Conservation (phyloP, 1,139 yeast genomes). For the Yueomyces sp. region DNA sequence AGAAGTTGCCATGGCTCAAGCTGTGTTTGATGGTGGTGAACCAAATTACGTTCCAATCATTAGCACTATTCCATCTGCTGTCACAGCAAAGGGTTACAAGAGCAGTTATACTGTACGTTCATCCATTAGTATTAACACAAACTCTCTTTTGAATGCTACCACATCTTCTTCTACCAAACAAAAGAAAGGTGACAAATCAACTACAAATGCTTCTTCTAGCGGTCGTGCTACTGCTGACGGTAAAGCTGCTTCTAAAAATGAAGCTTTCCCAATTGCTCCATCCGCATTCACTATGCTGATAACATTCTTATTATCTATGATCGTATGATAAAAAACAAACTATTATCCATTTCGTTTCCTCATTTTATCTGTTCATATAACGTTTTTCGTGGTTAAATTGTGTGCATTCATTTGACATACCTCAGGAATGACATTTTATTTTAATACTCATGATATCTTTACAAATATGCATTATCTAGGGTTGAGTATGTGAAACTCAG, state of each 20-base stretch:
- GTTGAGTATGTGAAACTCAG: too few species aligned
- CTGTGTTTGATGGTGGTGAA: conserved; percentile 21
- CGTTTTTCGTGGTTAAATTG: too few species aligned
- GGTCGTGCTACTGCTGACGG: neutral
- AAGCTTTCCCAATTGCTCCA: neutral
- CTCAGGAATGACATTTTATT: too few species aligned
- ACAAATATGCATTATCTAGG: too few species aligned
- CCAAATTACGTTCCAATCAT: conserved; percentile 34
- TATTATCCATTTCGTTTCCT: too few species aligned
- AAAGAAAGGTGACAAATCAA: too few species aligned
- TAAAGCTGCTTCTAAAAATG: neutral
- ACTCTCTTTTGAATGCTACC: conserved; percentile 13
- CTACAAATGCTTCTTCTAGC: neutral
- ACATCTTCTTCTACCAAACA: neutral
- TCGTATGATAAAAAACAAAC: too few species aligned
- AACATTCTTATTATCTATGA: too few species aligned
- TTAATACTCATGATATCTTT: too few species aligned
- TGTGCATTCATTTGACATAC: too few species aligned
- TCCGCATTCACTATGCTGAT: too few species aligned
- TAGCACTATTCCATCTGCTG: conserved; percentile 36
- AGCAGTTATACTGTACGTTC: conserved; percentile 24
- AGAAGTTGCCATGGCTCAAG: conserved; percentile 60
- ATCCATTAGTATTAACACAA: conserved; percentile 10
- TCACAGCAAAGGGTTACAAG: conserved; percentile 28
- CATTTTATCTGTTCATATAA: too few species aligned